Base-by-base conservation (phyloP, 805 yeast genomes). In the Candida endomychidarum region DNA sequence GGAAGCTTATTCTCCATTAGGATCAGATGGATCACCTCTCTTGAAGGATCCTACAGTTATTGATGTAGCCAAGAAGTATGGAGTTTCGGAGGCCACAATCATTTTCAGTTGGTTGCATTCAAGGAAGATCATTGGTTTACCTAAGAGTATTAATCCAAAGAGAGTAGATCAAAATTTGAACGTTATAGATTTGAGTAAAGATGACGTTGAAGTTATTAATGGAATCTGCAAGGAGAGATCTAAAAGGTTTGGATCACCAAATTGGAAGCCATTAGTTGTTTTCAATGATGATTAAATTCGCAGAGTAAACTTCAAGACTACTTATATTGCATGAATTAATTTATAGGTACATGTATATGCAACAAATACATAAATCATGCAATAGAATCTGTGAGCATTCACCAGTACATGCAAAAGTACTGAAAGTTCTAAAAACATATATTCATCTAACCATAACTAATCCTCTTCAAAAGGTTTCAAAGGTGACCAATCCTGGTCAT, bases 1-100 rank as follows among this genome's bases (percentile, higher is more conserved):
- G 8, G 87, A 85, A 57, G 90, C 95, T 0, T 89, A 76, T 62
- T 80, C 93, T 6, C 96, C 96, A 6, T 73, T 89, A 53, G 80
- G 84, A 2, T 74, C 74, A 25, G 71, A 76, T 37, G 71, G 68
- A 23, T 74, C 82, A 8, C 82, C 84, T 11, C 49, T 78, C n/a
- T 60, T 78, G 45, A 54, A 60, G 17, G 73, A 80, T 48, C 67
- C 63, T 20, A 55, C 61, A 3, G 52, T 81, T 16, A 45, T 55
- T 3, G 60, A 61, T 7, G 49, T 80, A 21, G 79, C 84, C 8
- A 54, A 70, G 33, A 72, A 68, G 45, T 54, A 63, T 46, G 52
- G 53, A 6, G 67, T 64, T 31, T 46, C 68, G 7, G 72, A 81
- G 6, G 83, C 81, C 11, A 73, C 74, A 38, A 53, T 79, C 10